These are phyloP conservation scores for Chlorella variabilis DNA, from an alignment of 163 green algal species.

Conservation along the genomic window DNA sequence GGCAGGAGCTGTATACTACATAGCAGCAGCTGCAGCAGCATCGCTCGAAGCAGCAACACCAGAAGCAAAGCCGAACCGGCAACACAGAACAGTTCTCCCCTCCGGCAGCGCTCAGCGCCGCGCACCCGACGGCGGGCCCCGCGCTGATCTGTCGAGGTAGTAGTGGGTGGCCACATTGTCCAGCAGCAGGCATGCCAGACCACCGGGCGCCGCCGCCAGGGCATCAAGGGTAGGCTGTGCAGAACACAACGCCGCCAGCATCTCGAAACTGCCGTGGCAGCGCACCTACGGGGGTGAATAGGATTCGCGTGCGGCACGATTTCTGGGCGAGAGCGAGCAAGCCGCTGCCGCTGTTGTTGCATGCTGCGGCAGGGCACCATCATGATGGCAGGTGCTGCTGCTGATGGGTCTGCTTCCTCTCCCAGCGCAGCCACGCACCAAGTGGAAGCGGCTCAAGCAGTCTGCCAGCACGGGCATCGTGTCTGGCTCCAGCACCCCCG, in stretches of 20 bases:
- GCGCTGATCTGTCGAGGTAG: slow-evolving; percentile 43
- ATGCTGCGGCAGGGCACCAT: too few relatives aligned
- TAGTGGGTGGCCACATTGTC: slow-evolving; percentile 56
- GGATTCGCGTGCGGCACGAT: not conserved
- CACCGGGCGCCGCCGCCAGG: slow-evolving; percentile 16
- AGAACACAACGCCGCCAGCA: slow-evolving; percentile 41
- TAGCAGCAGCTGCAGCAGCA: too few relatives aligned
- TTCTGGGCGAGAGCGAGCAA: not conserved
- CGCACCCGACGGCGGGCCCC: not conserved
- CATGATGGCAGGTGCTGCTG: too few relatives aligned
- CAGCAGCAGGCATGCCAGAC: slow-evolving; percentile 43
- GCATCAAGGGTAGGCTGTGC: slow-evolving; percentile 1
- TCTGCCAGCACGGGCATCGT: not conserved
- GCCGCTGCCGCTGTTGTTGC: too few relatives aligned
- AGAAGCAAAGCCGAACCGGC: too few relatives aligned
- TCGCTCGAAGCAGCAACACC: too few relatives aligned
- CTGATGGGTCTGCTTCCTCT: too few relatives aligned
- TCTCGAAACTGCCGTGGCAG: slow-evolving; percentile 53
- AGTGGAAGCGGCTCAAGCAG: slow-evolving; percentile 19
- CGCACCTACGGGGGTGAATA: slow-evolving; percentile 36
- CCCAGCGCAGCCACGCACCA: slow-evolving; percentile 4
- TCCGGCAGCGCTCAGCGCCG: not conserved
- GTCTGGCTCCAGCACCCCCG: not conserved
- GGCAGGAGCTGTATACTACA: too few relatives aligned
- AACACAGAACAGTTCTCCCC: too few relatives aligned